Base-by-base conservation (phyloP, 2,329 filamentous ascomycete genomes). In the Fusarium piperis region DNA sequence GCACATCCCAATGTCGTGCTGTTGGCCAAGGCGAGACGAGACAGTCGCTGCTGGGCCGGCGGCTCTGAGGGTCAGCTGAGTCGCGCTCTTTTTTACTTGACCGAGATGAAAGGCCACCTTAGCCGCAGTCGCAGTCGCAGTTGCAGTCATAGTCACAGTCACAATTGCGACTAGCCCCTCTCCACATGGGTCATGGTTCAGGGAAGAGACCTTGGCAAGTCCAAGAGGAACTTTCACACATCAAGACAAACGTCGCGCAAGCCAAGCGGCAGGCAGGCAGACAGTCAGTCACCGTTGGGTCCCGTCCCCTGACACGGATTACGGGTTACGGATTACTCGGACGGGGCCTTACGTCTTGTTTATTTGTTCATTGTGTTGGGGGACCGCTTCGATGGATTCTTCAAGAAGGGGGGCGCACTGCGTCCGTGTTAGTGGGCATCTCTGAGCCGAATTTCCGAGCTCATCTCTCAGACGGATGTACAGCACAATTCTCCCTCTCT, bases 401-500 rank as follows among this genome's bases (percentile, higher is more conserved):
- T 52, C 38, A 44, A 46, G 53, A 56, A 59, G 56, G 36, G 59
- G 67, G 30, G 53, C 44, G 28, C 44, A 65, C 59, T 66, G 53
- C 58, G 48, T 32, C 32, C 9, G 35, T 38, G 26, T 64, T 67
- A 66, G 69, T 66, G 58, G 36, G 44, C 60, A 39, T 32, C 38
- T 44, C 53, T 36, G 61, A 72, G 69, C 69, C 68, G 68, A 66
- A 66, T 71, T 71, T 38, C 68, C 68, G 68, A 66, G 61, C 58
- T 71, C 55, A 56, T 51, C 38, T 52, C 46, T 62, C 56, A 62
- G 56, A 61, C 55, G 56, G 59, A 53, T 18, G 59, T 5, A 23
- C 23, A 23, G 23, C 15, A 28, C 41, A 44, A 65, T 32, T n/a
- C 36, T 58, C 62, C 38, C 39, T 65, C 36, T 68, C 32, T 46